Base-by-base conservation (phyloP, 2,329 filamentous ascomycete species). In the Grosmannia huntii region DNA sequence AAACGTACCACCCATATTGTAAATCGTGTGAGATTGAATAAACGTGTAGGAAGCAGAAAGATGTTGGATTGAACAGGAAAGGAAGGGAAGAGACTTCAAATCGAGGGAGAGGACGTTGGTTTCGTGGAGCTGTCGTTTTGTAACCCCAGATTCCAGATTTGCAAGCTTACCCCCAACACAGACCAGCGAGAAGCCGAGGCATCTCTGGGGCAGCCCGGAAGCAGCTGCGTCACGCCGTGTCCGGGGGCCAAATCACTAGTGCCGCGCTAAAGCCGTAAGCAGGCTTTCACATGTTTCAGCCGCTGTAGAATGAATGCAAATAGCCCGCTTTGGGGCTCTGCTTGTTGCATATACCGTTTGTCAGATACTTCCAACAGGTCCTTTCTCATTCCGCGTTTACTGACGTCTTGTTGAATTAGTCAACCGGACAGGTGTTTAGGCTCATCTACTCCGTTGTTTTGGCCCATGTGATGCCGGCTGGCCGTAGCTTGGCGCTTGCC, bases 1-100 rank as follows among this genome's bases (percentile, higher is more conserved):
- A 41, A 21, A 62, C 63, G 56, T 64, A 64, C 64, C 64, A 59
- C 63, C 62, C 64, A 65, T 65, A 53, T 38, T 64, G 57, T 53
- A 19, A 46, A 50, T 48, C 49, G 53, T 36, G 31, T 28, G 55
- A 51, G 41, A 14, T n/a, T 44, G 4, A n/a, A n/a, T 19, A n/a
- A 44, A 7, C 41, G 16, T 19, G 4, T 23, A 21, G 21, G 25
- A 25, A 46, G 9, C 14, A 9, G 23, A 21, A 23, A 27, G 14
- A 49, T 27, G n/a, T 23, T 44, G 49, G 38, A 6, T 21, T 38
- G 41, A n/a, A n/a, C n/a, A 19, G 27, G 38, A 44, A n/a, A 57
- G 28, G 10, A 28, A 56, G 48, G 33, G 28, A 57, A 53, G 16
- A 46, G 52, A 7, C 16, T 49, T 27, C 38, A 51, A 33, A 48